A percentile compares a stretch with the other conserved stretches of the same genome.
These are phyloP conservation scores for Poterioochromonas sp. DNA, from an alignment of 352 stramenopile species.

Conservation along the genomic window DNA sequence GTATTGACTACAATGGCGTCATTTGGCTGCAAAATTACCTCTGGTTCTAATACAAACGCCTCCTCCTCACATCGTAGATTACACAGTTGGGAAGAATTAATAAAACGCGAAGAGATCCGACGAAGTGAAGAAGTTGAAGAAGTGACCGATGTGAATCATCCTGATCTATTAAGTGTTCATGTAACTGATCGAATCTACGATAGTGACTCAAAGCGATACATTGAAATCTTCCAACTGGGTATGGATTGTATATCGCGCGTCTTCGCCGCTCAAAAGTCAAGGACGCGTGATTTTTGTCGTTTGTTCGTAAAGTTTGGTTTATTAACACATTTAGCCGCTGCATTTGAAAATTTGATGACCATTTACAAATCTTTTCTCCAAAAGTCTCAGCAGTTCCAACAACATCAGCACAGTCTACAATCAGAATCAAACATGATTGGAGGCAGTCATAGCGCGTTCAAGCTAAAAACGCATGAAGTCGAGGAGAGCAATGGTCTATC, in stretches of 20 bases:
- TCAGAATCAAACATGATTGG: not conserved
- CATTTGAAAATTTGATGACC: slow-evolving; percentile 54
- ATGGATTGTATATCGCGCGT: slow-evolving; percentile 76
- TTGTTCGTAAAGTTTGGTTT: slow-evolving; percentile 83
- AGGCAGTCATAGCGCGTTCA: not conserved
- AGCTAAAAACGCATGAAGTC: no score
- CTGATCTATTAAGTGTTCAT: not conserved
- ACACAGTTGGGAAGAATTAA: not conserved
- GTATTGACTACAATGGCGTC: not conserved
- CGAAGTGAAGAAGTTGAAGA: not conserved
- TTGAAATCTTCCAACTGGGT: slow-evolving; percentile 52
- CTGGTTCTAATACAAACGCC: not conserved
- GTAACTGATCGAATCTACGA: not conserved
- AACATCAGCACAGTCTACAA: no score
- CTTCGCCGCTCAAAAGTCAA: slow-evolving; percentile 76
- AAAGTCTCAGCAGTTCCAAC: not conserved
- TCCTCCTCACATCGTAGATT: not conserved
- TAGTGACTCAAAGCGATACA: not conserved
- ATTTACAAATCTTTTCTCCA: not conserved
- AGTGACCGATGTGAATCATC: not conserved
- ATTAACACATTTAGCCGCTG: slow-evolving; percentile 68
- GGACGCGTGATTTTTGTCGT: slow-evolving; percentile 82
- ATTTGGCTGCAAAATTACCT: not conserved
- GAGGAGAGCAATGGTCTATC: no score
- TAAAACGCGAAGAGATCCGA: not conserved